Evolutionary conservation across 805 yeast genomes (phyloP).

Genomic region (Hagleromyces aurorensis): DNA sequence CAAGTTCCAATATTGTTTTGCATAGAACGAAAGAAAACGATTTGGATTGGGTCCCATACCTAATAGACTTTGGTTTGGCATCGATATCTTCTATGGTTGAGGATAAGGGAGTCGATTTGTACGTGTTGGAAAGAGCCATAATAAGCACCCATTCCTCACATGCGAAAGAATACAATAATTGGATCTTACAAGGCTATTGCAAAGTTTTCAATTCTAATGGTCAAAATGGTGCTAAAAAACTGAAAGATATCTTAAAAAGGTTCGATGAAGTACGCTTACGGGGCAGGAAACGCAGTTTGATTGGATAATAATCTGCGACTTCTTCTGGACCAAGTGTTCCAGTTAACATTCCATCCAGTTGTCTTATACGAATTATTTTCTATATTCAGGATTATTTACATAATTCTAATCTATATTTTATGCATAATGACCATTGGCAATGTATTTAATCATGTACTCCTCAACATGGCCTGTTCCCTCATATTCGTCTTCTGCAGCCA

Average conservation of each 20-base stretch:
- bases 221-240: constrained; percentile 33
- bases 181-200: constrained; percentile 69
- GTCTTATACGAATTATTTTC: too few relatives aligned
- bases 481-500: constrained; percentile 34
- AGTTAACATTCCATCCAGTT: too few relatives aligned
- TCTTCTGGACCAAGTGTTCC: neutral
- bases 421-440: constrained; percentile 80
- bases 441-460: constrained; percentile 89
- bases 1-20: constrained; percentile 78
- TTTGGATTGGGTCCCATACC: constrained; percentile 38
- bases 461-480: constrained; percentile 74
- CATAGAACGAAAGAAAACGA: constrained; percentile 19
- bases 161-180: constrained; percentile 52
- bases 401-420: too few relatives aligned
- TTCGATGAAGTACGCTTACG: constrained; percentile 81
- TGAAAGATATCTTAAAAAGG: constrained; percentile 50
- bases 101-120: constrained; percentile 95
- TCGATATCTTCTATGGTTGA: constrained; percentile 69
- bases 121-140: constrained; percentile 88
- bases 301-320: constrained; percentile 62
- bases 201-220: constrained; percentile 29
- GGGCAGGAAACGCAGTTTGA: constrained; percentile 92
- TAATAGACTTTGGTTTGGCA: constrained; percentile 91
- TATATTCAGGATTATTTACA: too few relatives aligned
- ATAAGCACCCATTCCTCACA: constrained; percentile 80